Conservation (phyloP, 2,329 filamentous ascomycete genomes). For the Helotiales sp. region DNA sequence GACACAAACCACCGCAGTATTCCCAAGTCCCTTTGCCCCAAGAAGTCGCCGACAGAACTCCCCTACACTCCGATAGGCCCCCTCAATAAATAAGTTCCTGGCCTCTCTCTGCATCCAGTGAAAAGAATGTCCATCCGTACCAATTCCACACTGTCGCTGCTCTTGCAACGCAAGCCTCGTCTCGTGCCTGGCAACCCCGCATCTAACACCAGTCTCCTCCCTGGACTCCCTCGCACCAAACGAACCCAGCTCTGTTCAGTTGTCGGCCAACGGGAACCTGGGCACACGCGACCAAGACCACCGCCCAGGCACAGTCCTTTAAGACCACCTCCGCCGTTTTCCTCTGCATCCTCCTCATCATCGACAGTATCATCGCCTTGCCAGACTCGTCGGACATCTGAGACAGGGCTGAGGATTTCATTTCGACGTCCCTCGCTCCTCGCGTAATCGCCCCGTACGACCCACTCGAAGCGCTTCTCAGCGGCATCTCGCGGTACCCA, state of each 20-base stretch:
- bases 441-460: not conserved
- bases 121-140: not conserved
- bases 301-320: not conserved
- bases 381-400: not conserved
- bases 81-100: not conserved
- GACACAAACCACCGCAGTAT: not conserved
- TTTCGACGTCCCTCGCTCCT: not conserved
- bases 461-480: not conserved
- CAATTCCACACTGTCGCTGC: not conserved
- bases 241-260: no score
- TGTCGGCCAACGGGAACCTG: constrained; percentile 3
- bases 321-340: not conserved
- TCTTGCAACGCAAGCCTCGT: constrained; percentile 1
- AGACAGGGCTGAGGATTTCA: constrained; percentile 2
- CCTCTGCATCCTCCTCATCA: not conserved
- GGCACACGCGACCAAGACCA: not conserved
- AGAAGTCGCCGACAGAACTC: not conserved
- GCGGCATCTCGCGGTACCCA: not conserved
- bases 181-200: constrained; percentile 2
- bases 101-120: not conserved
- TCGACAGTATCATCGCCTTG: not conserved
- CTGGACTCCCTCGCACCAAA: not conserved
- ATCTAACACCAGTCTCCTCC: not conserved
- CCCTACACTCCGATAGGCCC: not conserved
- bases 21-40: not conserved